A percentile compares a stretch with the other conserved stretches of the same genome.
These are phyloP conservation scores for Hymenoscyphus albidus DNA, from an alignment of 2,329 filamentous ascomycete genomes.

Conservation along the genomic window DNA sequence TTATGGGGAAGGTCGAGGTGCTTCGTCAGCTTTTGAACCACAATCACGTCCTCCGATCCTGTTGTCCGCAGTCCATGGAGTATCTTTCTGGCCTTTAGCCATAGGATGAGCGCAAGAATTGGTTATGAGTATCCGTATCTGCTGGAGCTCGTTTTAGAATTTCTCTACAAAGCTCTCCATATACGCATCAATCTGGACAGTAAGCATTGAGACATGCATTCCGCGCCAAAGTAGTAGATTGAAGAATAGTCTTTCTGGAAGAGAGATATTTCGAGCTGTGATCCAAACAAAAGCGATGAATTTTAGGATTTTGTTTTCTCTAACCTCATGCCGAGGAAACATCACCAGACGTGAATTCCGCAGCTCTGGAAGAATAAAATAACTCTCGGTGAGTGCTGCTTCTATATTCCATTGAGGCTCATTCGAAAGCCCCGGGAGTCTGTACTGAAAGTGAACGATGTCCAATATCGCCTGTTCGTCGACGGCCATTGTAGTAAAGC, in stretches of 20 bases:
- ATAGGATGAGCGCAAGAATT: background rate
- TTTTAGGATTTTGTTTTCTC: background rate
- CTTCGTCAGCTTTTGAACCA: no score
- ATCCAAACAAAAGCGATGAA: background rate
- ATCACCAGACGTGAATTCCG: background rate
- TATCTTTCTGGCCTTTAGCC: background rate
- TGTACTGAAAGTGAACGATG: background rate
- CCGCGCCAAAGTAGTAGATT: background rate
- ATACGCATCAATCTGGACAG: background rate
- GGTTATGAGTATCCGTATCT: background rate
- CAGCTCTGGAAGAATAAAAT: background rate
- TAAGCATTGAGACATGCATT: background rate
- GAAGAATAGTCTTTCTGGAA: background rate
- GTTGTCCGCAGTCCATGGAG: no score
- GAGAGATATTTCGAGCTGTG: background rate
- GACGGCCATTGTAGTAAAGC: background rate
- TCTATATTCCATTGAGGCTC: background rate
- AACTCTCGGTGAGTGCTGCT: background rate
- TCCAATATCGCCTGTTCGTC: background rate
- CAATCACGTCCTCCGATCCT: no score
- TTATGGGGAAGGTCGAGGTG: no score
- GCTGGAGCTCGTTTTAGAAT: background rate
- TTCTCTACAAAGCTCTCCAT: background rate
- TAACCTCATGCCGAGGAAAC: background rate
- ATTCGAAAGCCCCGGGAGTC: background rate